Evolutionary conservation across 148 eudicot species (phyloP), one percentile per base, ranked within the genome.

Genomic region (Hydrangea macrophylla): DNA sequence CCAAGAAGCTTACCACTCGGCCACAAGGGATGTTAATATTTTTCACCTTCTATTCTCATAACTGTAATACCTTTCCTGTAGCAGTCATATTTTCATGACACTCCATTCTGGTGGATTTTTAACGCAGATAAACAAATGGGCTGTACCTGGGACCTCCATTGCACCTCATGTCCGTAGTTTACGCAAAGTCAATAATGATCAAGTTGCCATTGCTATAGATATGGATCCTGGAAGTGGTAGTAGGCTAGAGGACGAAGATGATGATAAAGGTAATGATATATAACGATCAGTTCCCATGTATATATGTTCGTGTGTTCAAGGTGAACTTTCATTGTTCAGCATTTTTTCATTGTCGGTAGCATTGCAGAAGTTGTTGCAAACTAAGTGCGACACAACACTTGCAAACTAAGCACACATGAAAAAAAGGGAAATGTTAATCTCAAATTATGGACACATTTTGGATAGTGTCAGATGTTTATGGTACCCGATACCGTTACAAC

Each of bases 111-210:
- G 58, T 26, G 36, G 6, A 23, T 12, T 60, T 62, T 22, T 73
- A 65, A 32, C 79, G 80, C 91, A 94, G 99, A 59, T 82, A 26
- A 91, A 87, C 81, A 94, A 91, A 79, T 70, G 96, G 96, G 64
- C 83, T 3, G 62, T 74, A 53, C 81, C 90, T 67, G 93, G 82
- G 79, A 58, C 85, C 64, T 76, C 88, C n/a, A 65, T 80, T 35
- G 73, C 88, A 60, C 83, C 97, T 60, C 99, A 94, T 85, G 96
- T 94, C 65, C 96, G 99, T 62, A 85, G 90, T 70, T 82, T 89
- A 75, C 92, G 99, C 75, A 94, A 94, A 78, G 67, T 73, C 62
- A 94, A 88, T 64, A 94, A 75, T 60, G 99, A 94, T 65, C 99
- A 90, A 71, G 96, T 94, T 73, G 80, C 92, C 25, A 79, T 94